phyloP scores from a whole-genome alignment of 352 stramenopile species.

The Globisporangium solare region DNA sequence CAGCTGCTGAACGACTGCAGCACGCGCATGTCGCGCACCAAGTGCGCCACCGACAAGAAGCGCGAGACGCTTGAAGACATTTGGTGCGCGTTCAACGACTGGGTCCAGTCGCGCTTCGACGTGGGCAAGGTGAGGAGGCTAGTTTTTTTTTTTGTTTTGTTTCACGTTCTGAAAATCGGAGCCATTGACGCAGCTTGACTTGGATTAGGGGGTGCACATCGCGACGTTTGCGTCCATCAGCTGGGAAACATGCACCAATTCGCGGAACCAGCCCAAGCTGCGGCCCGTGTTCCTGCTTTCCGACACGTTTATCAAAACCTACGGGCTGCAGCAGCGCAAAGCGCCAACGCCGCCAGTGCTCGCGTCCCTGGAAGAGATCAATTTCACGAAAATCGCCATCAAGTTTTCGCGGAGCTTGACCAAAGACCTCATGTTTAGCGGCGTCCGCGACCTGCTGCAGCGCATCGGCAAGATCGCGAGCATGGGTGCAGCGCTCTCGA shows the following conservation, averaged over 20 bases:
- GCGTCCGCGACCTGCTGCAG: conserved; percentile 65
- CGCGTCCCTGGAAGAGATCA: conserved; percentile 68
- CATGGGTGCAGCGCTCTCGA: conserved; percentile 47
- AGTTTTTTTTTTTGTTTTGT: no score
- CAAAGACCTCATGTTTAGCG: conserved; percentile 69
- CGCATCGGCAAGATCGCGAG: conserved; percentile 62
- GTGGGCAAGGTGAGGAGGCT: conserved; percentile 44
- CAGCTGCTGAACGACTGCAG: conserved; percentile 73
- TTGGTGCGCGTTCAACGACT: conserved; percentile 71
- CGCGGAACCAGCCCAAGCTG: conserved; percentile 52
- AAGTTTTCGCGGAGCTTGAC: conserved; percentile 73
- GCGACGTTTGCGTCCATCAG: conserved; percentile 72
- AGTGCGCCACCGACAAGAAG: conserved; percentile 53
- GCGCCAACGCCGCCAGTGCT: conserved; percentile 22
- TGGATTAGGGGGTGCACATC: conserved; percentile 46
- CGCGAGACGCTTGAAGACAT: conserved; percentile 67
- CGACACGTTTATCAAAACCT: conserved; percentile 65
- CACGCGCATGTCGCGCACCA: conserved; percentile 46
- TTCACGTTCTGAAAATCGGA: no score
- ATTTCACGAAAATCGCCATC: conserved; percentile 82
- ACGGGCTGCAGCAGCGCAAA: conserved; percentile 50
- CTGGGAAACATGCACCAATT: conserved; percentile 57
- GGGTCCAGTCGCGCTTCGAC: conserved; percentile 68
- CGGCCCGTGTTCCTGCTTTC: conserved; percentile 59
- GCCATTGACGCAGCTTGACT: no score